These are phyloP conservation scores for Marasmius tenuissimus DNA, from an alignment of 1,284 basidiomycete genomes.

Conservation along the genomic window DNA sequence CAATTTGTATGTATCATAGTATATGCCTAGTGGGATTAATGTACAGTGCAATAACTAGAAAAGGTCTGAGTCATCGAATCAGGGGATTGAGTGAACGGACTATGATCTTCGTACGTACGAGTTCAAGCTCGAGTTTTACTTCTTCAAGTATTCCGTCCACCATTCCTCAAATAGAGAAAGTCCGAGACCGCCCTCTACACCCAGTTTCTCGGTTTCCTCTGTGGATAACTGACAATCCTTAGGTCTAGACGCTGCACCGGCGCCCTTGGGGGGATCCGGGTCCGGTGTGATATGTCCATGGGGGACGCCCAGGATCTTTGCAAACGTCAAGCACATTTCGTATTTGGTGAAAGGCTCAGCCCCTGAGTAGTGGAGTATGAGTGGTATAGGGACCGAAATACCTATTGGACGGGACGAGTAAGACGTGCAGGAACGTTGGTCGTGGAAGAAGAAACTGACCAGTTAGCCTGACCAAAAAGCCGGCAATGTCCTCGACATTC, in stretches of 20 bases:
- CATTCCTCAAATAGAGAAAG: slow-evolving; percentile 73
- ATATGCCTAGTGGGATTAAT: no score
- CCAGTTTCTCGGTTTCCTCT: slow-evolving; percentile 63
- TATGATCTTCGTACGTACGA: neutral
- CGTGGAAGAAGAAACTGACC: slow-evolving; percentile 17
- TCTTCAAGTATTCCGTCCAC: slow-evolving; percentile 46
- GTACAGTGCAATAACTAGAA: no score
- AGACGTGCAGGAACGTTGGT: neutral
- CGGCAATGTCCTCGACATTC: slow-evolving; percentile 73
- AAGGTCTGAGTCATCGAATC: no score
- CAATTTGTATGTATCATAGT: no score
- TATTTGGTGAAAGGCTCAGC: slow-evolving; percentile 82
- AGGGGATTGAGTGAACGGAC: no score
- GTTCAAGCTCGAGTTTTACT: neutral
- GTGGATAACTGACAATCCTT: slow-evolving; percentile 72
- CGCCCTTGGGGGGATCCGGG: slow-evolving; percentile 56
- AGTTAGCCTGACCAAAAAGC: slow-evolving; percentile 73
- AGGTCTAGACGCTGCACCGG: slow-evolving; percentile 66
- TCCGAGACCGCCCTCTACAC: slow-evolving; percentile 55
- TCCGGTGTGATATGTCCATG: slow-evolving; percentile 71
- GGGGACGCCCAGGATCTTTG: slow-evolving; percentile 61
- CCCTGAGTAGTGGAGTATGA: slow-evolving; percentile 75
- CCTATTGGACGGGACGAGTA: slow-evolving; percentile 21
- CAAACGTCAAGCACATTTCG: slow-evolving; percentile 77
- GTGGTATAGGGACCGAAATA: slow-evolving; percentile 48